Base-by-base conservation (phyloP, 129 eudicot species). In the Pseudognaphalium luteoalbum region DNA sequence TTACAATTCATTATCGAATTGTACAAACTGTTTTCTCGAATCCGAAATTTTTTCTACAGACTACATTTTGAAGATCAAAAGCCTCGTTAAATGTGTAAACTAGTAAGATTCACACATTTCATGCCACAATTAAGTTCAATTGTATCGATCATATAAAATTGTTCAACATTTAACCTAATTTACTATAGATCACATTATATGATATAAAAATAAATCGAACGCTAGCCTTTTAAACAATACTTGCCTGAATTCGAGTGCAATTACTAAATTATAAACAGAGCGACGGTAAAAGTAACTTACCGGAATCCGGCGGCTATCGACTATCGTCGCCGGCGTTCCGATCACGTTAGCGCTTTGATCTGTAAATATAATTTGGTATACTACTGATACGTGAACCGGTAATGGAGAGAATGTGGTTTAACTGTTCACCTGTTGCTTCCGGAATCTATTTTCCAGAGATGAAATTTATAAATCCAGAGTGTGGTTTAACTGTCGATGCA, bases 311-410 rank as follows among this genome's bases (percentile, higher is more conserved):
- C 64, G 77, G 82, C 14, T 44, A 12, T 44, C 52, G 52, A 44
- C 19, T 22, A 78, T 22, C 33, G 66, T 71, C 33, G 56, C 33
- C 71, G 76, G 58, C 64, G 64, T 32, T 72, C 59, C 25, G 78
- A 79, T 71, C 73, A 60, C 33, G 66, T 35, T 4, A 61, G 78
- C 62, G 63, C n/a, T 51, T 72, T 65, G 78, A 79, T 78, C 72
- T 63, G 3, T 44, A 44, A 3, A 68, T 59, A 70, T 61, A 34
- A 51, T 2, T 73, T 60, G 25, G 14, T 22, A 28, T 20, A 20
- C 19, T 41, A 37, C 7, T 34, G 66, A 66, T 67, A 76, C 34
- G 73, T 44, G 80, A 65, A 66, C 42, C 56, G 52, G 54, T n/a
- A 42, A 29, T 10, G 34, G 30, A 29, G 32, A 60, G 66, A 60